Evolutionary conservation across 2,329 filamentous ascomycete species (phyloP).

Genomic region (Helicocarpus griseus): DNA sequence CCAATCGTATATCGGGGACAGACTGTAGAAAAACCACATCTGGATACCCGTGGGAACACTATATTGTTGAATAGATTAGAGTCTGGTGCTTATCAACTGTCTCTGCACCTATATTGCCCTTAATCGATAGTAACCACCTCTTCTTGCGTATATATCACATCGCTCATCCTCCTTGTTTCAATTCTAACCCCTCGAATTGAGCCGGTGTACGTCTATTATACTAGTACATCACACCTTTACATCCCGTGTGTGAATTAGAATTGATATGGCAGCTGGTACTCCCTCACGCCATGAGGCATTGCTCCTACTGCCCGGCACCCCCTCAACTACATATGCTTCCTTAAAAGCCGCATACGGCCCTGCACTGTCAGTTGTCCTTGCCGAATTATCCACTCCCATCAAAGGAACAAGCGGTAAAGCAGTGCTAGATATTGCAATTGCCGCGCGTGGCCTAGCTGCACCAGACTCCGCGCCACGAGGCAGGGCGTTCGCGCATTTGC

Average conservation of each 20-base stretch:
- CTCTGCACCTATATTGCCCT: not conserved
- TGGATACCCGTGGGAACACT: not conserved
- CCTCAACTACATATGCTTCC: constrained; percentile 41
- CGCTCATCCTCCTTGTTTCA: not conserved
- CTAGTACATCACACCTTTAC: not conserved
- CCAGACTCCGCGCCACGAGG: constrained; percentile 42
- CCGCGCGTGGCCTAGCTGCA: constrained; percentile 51
- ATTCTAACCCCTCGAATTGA: not conserved
- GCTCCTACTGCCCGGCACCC: constrained; percentile 56
- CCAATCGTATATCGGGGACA: not conserved
- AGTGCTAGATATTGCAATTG: constrained; percentile 52
- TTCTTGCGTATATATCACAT: not conserved
- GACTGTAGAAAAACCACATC: not conserved
- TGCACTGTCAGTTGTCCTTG: constrained; percentile 47
- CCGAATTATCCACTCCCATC: constrained; percentile 34
- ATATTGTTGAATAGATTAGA: not conserved
- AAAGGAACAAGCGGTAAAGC: constrained; percentile 23
- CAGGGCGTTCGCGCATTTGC: constrained; percentile 56
- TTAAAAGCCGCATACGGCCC: constrained; percentile 52
- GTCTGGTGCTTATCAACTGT: not conserved
- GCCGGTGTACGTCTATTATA: not conserved
- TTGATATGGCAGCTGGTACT: not conserved
- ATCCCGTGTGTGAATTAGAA: not conserved
- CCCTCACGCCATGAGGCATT: constrained; percentile 12
- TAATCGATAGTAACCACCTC: not conserved